Base-by-base conservation (phyloP, 805 yeast genomes). In the Kregervanrija fluxuum region DNA sequence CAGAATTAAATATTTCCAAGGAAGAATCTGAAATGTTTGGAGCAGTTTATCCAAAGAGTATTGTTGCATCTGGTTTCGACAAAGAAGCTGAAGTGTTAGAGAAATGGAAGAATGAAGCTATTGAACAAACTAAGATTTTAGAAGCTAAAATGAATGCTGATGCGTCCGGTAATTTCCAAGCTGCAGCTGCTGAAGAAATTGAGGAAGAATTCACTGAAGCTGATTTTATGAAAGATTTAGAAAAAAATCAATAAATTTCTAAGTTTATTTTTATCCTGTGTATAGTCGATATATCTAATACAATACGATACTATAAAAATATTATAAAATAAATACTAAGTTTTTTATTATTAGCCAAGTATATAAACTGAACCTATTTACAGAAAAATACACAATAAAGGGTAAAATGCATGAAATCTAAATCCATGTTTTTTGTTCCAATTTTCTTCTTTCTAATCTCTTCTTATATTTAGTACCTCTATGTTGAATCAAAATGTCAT, bases 21-120 rank as follows among this genome's bases (percentile, higher is more conserved):
- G 99, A 93, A 72, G 96, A 93, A 62, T 77, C 88, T 8, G 72
- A 71, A 45, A 82, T 93, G 95, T 79, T 71, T 59, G 97, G 98
- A 15, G 83, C 95, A 1, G 75, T 81, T 8, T 86, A 71, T 63
- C 77, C 78, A 35, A 68, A 74, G 34, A 69, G 85, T 33, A 66
- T 79, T 49, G 64, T 88, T 47, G 85, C 83, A 42, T 70, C 71
- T 56, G 95, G 93, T 53, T 64, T 86, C 43, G 73, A 73, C 44
- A 71, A 73, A 54, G 99, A 91, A 68, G 85, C 84, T 60, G 69
- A 69, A 51, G 74, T 75, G 36, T 73, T 91, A 42, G 83, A 79
- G 47, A 69, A 74, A 48, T 91, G 96, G 95, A 79, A 77, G 53
- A 67, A 62, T 42, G 77, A 79, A 47, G 96, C 95, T 11, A 65